Conservation (phyloP, 2,329 filamentous ascomycete genomes). For the Stachybotrys chartarum region DNA sequence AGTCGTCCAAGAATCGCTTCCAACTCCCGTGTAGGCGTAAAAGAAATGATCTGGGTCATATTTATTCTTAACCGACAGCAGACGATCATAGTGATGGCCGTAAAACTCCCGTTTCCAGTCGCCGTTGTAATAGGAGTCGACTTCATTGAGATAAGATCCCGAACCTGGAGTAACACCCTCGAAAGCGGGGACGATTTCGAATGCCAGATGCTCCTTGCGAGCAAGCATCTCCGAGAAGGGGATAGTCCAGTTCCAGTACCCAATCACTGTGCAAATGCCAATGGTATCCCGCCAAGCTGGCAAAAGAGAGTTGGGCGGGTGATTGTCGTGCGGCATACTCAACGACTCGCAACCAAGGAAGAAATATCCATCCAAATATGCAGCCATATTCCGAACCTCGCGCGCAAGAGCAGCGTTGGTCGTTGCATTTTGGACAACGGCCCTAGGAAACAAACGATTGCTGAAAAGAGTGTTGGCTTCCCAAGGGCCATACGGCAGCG, state of each 20-base stretch:
- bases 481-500: neutral
- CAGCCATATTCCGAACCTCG: neutral
- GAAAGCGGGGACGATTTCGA: slow-evolving; percentile 22
- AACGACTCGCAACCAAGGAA: neutral
- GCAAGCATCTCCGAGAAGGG: slow-evolving; percentile 1
- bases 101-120: slow-evolving; percentile 3
- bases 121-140: slow-evolving; percentile 20
- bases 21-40: slow-evolving; percentile 17
- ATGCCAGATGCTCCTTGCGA: slow-evolving; percentile 16
- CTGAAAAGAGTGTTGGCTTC: neutral
- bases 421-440: neutral
- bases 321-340: neutral
- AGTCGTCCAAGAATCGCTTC: neutral
- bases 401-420: neutral
- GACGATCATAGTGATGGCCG: slow-evolving; percentile 22
- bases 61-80: slow-evolving; percentile 33
- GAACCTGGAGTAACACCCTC: slow-evolving; percentile 27
- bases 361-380: neutral
- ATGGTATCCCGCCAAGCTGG: slow-evolving; percentile 13
- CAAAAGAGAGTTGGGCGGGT: slow-evolving; percentile 10
- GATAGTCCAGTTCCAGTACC: slow-evolving; percentile 3
- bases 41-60: slow-evolving; percentile 36
- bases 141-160: slow-evolving; percentile 39
- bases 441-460: neutral
- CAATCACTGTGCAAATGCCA: slow-evolving; percentile 4